These are phyloP conservation scores for Penicillium coprophilum DNA, from an alignment of 495 filamentous ascomycete genomes.

Conservation along the genomic window DNA sequence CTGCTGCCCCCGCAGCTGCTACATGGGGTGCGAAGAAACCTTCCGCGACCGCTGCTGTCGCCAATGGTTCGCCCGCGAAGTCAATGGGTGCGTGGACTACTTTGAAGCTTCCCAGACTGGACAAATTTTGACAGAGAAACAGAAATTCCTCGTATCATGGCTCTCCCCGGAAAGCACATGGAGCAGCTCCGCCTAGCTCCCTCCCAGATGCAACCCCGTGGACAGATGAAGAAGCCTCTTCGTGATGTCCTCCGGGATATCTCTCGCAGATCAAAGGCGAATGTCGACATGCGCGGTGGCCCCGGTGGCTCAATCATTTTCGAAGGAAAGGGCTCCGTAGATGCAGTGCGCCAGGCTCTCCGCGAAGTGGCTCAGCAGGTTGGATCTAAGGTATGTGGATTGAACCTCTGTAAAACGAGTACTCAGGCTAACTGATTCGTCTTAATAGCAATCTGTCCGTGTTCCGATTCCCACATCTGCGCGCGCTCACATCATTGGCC, in stretches of 20 bases:
- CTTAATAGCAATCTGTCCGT: slow-evolving; percentile 63
- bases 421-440: background rate
- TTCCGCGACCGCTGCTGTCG: slow-evolving; percentile 55
- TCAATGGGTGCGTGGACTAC: slow-evolving; percentile 40
- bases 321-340: slow-evolving; percentile 74
- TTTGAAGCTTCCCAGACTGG: background rate
- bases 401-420: background rate
- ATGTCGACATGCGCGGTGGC: slow-evolving; percentile 69
- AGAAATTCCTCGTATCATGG: slow-evolving; percentile 58
- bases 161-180: slow-evolving; percentile 74
- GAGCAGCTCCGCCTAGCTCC: slow-evolving; percentile 71
- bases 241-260: slow-evolving; percentile 82
- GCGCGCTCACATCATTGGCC: slow-evolving; percentile 86
- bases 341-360: slow-evolving; percentile 75
- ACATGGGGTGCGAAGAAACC: slow-evolving; percentile 67
- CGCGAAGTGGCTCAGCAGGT: slow-evolving; percentile 84
- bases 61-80: slow-evolving; percentile 55
- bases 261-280: slow-evolving; percentile 82
- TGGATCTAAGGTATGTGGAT: slow-evolving; percentile 66
- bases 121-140: slow-evolving; percentile 10
- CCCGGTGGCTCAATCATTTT: slow-evolving; percentile 69
- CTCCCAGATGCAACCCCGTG: slow-evolving; percentile 67
- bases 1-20: slow-evolving; percentile 58
- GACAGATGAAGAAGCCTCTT: slow-evolving; percentile 77
- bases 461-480: slow-evolving; percentile 80